Percentiles rank a stretch among this genome's conserved stretches.
Conservation (phyloP, 495 filamentous ascomycete genomes). For the Penicillium robsamsonii region DNA sequence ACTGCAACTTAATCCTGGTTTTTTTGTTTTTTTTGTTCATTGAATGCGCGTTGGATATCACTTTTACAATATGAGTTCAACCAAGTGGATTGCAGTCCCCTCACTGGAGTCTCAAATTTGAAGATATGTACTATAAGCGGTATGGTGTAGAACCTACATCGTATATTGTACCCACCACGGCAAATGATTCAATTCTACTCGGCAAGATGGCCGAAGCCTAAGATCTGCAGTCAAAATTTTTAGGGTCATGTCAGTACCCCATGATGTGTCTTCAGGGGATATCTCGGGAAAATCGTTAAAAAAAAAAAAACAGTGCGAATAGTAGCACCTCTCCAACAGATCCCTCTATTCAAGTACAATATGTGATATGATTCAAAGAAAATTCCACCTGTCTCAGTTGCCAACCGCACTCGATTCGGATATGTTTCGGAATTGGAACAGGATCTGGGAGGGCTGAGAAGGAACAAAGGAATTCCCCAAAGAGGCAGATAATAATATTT, state of each 20-base stretch:
- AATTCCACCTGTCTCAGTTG: background rate
- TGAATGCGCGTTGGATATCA: background rate
- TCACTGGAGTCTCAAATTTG: background rate
- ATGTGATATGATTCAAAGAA: background rate
- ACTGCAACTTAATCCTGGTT: background rate
- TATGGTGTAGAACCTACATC: background rate
- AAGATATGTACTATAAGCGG: background rate
- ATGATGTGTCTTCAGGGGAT: background rate
- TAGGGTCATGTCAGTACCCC: constrained; percentile 2
- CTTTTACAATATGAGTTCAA: background rate
- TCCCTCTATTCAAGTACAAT: background rate
- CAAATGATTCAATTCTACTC: background rate
- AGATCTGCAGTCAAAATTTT: constrained; percentile 5
- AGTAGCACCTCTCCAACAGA: too few species aligned
- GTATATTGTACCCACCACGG: background rate
- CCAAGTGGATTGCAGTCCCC: background rate
- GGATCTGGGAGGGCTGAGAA: background rate
- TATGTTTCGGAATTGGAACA: background rate
- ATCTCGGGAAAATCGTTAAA: background rate
- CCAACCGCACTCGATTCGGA: background rate
- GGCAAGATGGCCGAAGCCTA: constrained; percentile 2
- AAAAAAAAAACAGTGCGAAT: too few species aligned
- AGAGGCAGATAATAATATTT: background rate
- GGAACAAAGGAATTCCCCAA: too few species aligned
- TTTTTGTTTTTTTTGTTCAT: background rate